phyloP scores from a whole-genome alignment of 2,329 filamentous ascomycete species.

The Cladobotryum protrusum region DNA sequence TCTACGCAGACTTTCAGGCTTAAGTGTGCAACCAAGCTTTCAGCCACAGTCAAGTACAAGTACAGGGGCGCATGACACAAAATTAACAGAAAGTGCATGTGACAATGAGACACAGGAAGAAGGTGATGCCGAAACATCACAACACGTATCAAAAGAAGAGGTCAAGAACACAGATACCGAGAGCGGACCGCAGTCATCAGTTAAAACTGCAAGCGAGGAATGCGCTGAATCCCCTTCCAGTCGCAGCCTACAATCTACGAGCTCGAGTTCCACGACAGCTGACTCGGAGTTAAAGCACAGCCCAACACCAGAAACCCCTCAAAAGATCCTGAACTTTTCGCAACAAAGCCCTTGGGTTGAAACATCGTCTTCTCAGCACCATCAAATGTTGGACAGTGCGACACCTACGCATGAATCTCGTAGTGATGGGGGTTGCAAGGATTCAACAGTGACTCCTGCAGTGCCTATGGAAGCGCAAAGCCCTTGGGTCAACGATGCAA shows the following conservation, averaged over 20 bases:
- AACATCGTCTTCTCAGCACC: neutral
- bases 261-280: neutral
- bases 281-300: neutral
- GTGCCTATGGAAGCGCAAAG: constrained; percentile 13
- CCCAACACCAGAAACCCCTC: neutral
- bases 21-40: neutral
- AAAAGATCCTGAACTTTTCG: neutral
- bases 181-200: no score
- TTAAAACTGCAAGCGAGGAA: no score
- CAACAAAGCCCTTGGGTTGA: neutral
- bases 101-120: no score
- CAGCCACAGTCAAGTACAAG: neutral
- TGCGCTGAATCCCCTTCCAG: no score
- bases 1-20: neutral
- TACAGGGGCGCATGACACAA: neutral
- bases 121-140: no score
- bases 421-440: neutral
- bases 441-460: neutral
- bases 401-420: neutral
- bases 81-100: neutral
- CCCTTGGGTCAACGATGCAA: constrained; percentile 16
- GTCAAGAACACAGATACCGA: neutral
- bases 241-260: no score
- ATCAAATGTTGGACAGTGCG: neutral
- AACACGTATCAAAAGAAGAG: no score